These are phyloP conservation scores for Trypanosoma rangeli DNA, from an alignment of 208 protist genomes.

Conservation along the genomic window DNA sequence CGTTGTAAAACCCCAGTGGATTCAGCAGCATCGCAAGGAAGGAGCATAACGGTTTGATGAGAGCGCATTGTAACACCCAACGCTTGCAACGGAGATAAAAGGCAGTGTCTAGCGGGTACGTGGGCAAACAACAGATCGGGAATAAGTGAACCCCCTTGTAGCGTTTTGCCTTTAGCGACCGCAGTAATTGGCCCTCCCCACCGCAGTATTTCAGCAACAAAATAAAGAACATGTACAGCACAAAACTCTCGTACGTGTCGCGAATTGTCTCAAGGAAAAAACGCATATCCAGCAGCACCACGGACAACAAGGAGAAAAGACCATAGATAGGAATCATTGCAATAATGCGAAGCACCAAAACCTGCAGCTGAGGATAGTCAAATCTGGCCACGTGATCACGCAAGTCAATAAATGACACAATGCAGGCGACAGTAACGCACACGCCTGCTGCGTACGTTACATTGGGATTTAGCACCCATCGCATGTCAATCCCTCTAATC, in stretches of 20 bases:
- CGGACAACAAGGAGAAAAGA: constrained; percentile 66
- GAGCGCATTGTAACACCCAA: constrained; percentile 89
- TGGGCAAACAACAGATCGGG: constrained; percentile 65
- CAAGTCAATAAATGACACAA: constrained; percentile 65
- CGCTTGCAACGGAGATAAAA: constrained; percentile 89
- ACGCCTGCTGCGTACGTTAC: constrained; percentile 52
- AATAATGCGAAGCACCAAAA: constrained; percentile 83
- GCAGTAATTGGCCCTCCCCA: constrained; percentile 78
- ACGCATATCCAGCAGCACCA: constrained; percentile 50
- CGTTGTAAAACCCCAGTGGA: constrained; percentile 65
- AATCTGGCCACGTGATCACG: constrained; percentile 71
- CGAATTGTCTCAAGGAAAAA: constrained; percentile 84
- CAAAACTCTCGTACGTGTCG: constrained; percentile 89
- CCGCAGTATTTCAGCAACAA: constrained; percentile 90
- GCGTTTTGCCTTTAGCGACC: constrained; percentile 72
- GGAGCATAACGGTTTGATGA: constrained; percentile 75
- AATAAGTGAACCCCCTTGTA: constrained; percentile 74
- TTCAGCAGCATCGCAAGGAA: constrained; percentile 71
- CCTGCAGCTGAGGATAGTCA: constrained; percentile 79
- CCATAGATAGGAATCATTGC: constrained; percentile 89
- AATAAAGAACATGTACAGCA: constrained; percentile 92
- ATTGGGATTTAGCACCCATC: constrained; percentile 44
- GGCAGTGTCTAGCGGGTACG: constrained; percentile 58
- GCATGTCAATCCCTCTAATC: constrained; percentile 51
- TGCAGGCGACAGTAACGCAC: constrained; percentile 49